A percentile compares a stretch with the other conserved stretches of the same genome.
These are phyloP conservation scores for Carex pumila DNA, from an alignment of 176 grass and related monocot genomes.

Conservation along the genomic window DNA sequence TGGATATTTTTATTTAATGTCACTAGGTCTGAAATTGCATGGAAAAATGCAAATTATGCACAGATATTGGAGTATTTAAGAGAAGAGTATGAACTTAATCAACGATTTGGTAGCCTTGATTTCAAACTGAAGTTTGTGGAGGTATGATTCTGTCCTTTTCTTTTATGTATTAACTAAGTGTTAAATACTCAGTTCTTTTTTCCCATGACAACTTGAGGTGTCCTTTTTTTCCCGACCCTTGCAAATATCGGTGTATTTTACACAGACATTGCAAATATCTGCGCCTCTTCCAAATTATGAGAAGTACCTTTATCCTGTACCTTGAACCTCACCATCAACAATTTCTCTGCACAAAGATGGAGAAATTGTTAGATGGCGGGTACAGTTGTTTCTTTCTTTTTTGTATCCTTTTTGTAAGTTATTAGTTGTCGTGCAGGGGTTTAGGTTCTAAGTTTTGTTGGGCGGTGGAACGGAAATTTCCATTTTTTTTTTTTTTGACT, in stretches of 20 bases:
- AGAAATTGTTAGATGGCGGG: neutral
- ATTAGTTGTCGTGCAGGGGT: neutral
- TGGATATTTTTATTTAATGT: neutral
- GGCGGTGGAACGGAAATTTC: neutral
- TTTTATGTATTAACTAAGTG: constrained; percentile 2
- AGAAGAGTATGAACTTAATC: constrained; percentile 89
- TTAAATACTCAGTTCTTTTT: neutral
- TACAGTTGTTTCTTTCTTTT: neutral
- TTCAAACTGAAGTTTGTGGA: constrained; percentile 96
- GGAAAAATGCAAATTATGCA: constrained; percentile 93
- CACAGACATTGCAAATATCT: neutral
- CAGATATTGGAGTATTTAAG: constrained; percentile 78
- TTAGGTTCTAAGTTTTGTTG: neutral
- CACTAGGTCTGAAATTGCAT: constrained; percentile 86
- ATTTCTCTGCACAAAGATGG: neutral
- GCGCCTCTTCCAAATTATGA: neutral
- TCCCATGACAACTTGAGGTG: neutral
- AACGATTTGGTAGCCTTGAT: constrained; percentile 85
- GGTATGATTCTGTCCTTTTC: constrained; percentile 32
- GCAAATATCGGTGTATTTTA: neutral
- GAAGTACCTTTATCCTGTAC: neutral
- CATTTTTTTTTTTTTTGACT: constrained; percentile 8
- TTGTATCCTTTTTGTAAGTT: neutral
- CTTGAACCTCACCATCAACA: neutral
- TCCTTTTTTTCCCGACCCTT: neutral